These are phyloP conservation scores for Yamadazyma aaseri DNA, from an alignment of 1,139 yeast species.

Conservation along the genomic window DNA sequence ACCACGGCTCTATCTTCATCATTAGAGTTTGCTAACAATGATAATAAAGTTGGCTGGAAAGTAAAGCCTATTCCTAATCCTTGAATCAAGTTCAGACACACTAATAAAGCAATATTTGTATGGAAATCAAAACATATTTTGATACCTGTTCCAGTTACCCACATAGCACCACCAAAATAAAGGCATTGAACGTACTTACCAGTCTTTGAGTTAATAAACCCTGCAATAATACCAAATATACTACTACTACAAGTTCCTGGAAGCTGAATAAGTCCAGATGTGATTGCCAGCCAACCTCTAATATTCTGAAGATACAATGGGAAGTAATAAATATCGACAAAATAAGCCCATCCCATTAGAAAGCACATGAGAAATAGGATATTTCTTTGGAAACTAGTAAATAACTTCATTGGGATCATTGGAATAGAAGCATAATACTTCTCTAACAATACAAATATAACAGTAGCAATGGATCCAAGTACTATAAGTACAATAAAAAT, in stretches of 20 bases:
- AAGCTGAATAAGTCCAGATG: conserved; percentile 14
- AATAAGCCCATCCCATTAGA: conserved; percentile 50
- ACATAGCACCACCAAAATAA: conserved; percentile 37
- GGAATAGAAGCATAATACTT: conserved; percentile 34
- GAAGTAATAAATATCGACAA: conserved; percentile 41
- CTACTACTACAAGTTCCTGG: conserved; percentile 18
- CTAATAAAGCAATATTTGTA: conserved; percentile 30
- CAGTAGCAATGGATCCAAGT: conserved; percentile 41
- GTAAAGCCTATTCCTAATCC: conserved; percentile 52
- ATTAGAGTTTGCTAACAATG: conserved; percentile 48
- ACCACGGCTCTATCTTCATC: conserved; percentile 52
- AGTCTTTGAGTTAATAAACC: conserved; percentile 38
- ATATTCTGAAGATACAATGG: conserved; percentile 51
- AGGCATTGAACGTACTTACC: conserved; percentile 44
- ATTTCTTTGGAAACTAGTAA: conserved; percentile 31
- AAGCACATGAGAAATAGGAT: conserved; percentile 39
- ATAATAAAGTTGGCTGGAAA: conserved; percentile 55
- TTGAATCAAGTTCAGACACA: conserved; percentile 35
- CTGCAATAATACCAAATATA: conserved; percentile 21
- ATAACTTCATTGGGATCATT: conserved; percentile 51
- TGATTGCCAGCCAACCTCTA: conserved; percentile 12
- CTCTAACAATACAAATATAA: conserved; percentile 41
- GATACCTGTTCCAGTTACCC: conserved; percentile 42
- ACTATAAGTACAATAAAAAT: conserved; percentile 43
- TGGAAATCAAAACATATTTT: conserved; percentile 30